These are phyloP conservation scores for Euclidium syriacum DNA, from an alignment of 345 rosid genomes.

Conservation along the genomic window DNA sequence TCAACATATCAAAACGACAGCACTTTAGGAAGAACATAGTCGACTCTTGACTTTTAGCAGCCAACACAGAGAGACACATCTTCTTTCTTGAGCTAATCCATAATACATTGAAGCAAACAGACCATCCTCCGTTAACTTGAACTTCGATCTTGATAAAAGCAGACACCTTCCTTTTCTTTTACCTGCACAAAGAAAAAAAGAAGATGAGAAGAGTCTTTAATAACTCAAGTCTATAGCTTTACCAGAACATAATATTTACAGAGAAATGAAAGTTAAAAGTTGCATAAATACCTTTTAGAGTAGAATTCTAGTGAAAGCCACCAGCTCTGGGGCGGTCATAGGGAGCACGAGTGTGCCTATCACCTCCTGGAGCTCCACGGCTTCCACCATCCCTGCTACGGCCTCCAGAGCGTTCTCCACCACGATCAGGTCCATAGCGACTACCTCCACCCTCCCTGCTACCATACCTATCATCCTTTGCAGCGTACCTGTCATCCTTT, in stretches of 20 bases:
- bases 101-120: slow-evolving; percentile 22
- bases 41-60: slow-evolving; percentile 28
- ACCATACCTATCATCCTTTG: slow-evolving; percentile 46
- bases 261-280: background rate
- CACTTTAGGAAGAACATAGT: slow-evolving; percentile 32
- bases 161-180: slow-evolving; percentile 18
- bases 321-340: slow-evolving; percentile 74
- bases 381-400: slow-evolving; percentile 63
- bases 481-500: slow-evolving; percentile 35
- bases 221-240: background rate
- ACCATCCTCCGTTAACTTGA: slow-evolving; percentile 19
- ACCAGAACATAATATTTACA: background rate
- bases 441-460: slow-evolving; percentile 51
- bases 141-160: slow-evolving; percentile 11
- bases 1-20: slow-evolving; percentile 36
- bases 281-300: slow-evolving; percentile 17
- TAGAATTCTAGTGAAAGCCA: slow-evolving; percentile 24
- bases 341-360: slow-evolving; percentile 76
- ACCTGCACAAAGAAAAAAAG: slow-evolving; percentile 28
- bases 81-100: slow-evolving; percentile 29
- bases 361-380: slow-evolving; percentile 71
- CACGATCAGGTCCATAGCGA: slow-evolving; percentile 81
- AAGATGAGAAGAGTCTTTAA: background rate
- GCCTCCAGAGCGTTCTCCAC: slow-evolving; percentile 62
- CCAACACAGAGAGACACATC: slow-evolving; percentile 26